Conservation (phyloP, 768 basidiomycete species). For the Termitomyces sp. region DNA sequence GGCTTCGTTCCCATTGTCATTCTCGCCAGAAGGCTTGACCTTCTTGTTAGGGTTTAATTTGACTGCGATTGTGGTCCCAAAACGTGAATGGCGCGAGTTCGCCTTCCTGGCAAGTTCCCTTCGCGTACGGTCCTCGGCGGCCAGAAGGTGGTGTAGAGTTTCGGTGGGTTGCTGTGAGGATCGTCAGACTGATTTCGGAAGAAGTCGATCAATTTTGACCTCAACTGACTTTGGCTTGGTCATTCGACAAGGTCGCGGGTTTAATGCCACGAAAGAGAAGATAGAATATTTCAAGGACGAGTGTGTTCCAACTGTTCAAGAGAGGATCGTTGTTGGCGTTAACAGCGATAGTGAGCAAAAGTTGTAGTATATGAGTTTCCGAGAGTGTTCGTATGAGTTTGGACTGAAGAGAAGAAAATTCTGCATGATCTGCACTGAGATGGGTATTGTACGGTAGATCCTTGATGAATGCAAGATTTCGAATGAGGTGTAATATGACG, state of each 20-base stretch:
- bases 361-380: slow-evolving; percentile 66
- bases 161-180: slow-evolving; percentile 54
- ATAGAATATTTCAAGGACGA: slow-evolving; percentile 91
- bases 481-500: slow-evolving; percentile 80
- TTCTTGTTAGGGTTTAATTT: slow-evolving; percentile 57
- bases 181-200: slow-evolving; percentile 4
- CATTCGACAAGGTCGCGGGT: slow-evolving; percentile 47
- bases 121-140: slow-evolving; percentile 64
- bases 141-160: slow-evolving; percentile 71
- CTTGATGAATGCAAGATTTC: slow-evolving; percentile 93
- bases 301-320: slow-evolving; percentile 81
- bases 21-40: slow-evolving; percentile 9
- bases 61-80: slow-evolving; percentile 92
- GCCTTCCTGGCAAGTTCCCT: slow-evolving; percentile 45
- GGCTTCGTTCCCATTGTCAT: slow-evolving; percentile 16
- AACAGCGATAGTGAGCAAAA: slow-evolving; percentile 82
- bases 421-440: slow-evolving; percentile 72
- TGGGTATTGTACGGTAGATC: slow-evolving; percentile 73
- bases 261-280: slow-evolving; percentile 80
- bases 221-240: slow-evolving; percentile 59
- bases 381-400: slow-evolving; percentile 66
- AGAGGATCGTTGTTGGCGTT: slow-evolving; percentile 72
- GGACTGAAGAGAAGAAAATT: slow-evolving; percentile 73
- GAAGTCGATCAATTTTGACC: neutral
- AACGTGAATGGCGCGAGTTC: slow-evolving; percentile 86